A percentile compares a stretch with the other conserved stretches of the same genome.
Conservation (phyloP, 73 alveolate species). For the Loxodes magnus region DNA sequence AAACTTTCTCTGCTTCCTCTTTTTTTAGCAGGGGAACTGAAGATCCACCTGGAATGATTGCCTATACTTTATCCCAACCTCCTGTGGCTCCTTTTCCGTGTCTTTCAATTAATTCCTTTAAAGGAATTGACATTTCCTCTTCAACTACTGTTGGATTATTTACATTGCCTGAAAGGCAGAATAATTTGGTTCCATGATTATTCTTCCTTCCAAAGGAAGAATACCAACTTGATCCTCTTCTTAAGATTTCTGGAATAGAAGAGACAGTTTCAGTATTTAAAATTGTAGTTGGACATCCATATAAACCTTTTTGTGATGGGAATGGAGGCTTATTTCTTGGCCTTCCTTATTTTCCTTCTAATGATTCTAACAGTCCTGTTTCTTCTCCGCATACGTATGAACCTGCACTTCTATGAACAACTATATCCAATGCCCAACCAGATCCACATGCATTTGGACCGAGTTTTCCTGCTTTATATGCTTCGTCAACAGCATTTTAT, state of each 20-base stretch:
- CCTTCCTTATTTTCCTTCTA: slow-evolving; percentile 80
- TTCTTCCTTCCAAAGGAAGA: slow-evolving; percentile 70
- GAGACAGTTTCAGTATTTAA: slow-evolving; percentile 80
- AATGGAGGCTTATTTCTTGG: slow-evolving; percentile 88
- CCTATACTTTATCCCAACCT: slow-evolving; percentile 78
- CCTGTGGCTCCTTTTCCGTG: slow-evolving; percentile 88
- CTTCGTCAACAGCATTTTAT: slow-evolving; percentile 52
- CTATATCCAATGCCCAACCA: slow-evolving; percentile 50
- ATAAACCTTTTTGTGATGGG: slow-evolving; percentile 84
- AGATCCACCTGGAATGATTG: slow-evolving; percentile 83
- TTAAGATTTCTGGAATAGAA: slow-evolving; percentile 69
- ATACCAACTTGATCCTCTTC: slow-evolving; percentile 83
- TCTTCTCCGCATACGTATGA: slow-evolving; percentile 87
- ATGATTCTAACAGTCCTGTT: slow-evolving; percentile 64
- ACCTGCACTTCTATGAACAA: slow-evolving; percentile 71
- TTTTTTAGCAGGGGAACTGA: slow-evolving; percentile 77
- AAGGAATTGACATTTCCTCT: slow-evolving; percentile 78
- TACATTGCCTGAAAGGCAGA: slow-evolving; percentile 76
- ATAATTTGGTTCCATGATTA: slow-evolving; percentile 70
- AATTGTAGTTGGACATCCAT: slow-evolving; percentile 85
- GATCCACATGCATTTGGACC: slow-evolving; percentile 66
- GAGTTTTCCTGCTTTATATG: slow-evolving; percentile 42
- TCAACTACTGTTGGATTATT: slow-evolving; percentile 79
- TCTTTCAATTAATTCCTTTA: slow-evolving; percentile 65
- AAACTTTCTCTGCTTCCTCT: slow-evolving; percentile 52